Evolutionary conservation across 495 filamentous ascomycete species (phyloP).

Genomic region (Podospora sp.): DNA sequence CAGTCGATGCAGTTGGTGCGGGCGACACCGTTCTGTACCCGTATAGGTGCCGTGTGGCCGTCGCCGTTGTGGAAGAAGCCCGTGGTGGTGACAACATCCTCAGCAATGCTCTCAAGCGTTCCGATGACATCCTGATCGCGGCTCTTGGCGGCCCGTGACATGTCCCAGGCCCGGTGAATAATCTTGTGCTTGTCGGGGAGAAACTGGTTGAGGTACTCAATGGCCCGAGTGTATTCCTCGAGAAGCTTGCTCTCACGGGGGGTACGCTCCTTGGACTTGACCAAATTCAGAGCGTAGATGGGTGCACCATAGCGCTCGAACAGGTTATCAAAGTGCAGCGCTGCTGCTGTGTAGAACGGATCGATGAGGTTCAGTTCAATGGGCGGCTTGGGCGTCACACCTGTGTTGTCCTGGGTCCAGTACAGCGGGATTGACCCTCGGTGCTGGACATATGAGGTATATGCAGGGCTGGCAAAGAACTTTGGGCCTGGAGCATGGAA

Average conservation of each 20-base stretch:
- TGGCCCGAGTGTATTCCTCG: constrained; percentile 82
- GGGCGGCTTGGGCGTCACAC: constrained; percentile 91
- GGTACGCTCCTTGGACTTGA: constrained; percentile 88
- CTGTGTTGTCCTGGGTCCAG: constrained; percentile 97
- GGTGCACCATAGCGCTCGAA: constrained; percentile 93
- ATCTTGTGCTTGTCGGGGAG: constrained; percentile 82
- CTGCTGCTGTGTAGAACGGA: constrained; percentile 95
- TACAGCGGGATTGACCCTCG: constrained; percentile 94
- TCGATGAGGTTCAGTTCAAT: constrained; percentile 94
- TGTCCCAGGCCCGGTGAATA: constrained; percentile 93
- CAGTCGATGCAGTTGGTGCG: constrained; percentile 98
- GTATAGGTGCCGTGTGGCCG: constrained; percentile 60
- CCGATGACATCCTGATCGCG: constrained; percentile 96
- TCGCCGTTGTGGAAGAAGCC: constrained; percentile 95
- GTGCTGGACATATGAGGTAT: constrained; percentile 96
- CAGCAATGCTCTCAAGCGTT: constrained; percentile 84
- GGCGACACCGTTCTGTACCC: constrained; percentile 88
- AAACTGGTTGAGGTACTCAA: constrained; percentile 94
- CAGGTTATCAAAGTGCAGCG: constrained; percentile 93
- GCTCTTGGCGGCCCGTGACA: constrained; percentile 92
- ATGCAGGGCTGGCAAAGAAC: constrained; percentile 84
- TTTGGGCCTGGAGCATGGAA: constrained; percentile 90
- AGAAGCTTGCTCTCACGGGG: constrained; percentile 91
- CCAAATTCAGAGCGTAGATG: constrained; percentile 88
- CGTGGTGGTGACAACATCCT: constrained; percentile 79